Evolutionary conservation across 352 stramenopile species (phyloP), one percentile per base, ranked within the genome.

Genomic region (Pythium aristosporum): DNA sequence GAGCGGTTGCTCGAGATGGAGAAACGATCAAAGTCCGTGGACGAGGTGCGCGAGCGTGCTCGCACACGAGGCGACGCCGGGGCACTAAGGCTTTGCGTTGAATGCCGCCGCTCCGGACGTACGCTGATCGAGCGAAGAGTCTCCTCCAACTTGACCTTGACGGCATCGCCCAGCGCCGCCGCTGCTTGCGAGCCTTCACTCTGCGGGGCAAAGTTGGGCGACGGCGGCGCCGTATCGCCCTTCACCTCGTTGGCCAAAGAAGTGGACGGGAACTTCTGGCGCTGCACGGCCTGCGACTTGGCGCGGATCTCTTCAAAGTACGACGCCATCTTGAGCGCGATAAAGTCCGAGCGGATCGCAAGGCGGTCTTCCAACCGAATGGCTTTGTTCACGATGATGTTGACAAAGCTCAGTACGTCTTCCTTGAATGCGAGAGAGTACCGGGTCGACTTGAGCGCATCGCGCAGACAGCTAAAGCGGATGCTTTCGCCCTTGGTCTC

Each of bases 301-400:
- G 81, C 80, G 20, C 85, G 82, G 18, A 94, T 90, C 57, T 94
- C 83, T 74, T 94, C 85, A 76, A 94, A 94, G 65, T 94, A 94
- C 18, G 78, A 82, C 11, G 79, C 80, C 80, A 94, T 94, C 36
- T 91, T 88, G 20, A 94, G 75, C 47, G 83, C 80, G 56, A 94
- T 91, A 62, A 94, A 94, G 56, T 94, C 85, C 32, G 79, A 80
- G 15, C 85, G 85, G 56, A 94, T 94, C 39, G 81, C 85, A 48
- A 94, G 57, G 44, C 85, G 85, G 57, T 91, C 81, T 73, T 94
- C 85, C 10, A 94, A 63, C 13, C 83, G 79, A 30, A 94, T 91
- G 4, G 83, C 85, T 71, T 94, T 94, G 74, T 94, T 94, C 28
- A 94, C 85, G 60, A 94, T 92, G 65, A 94, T 92, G 74, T 94